Base-by-base conservation (phyloP, 352 stramenopile species). In the Phytophthora quininea region DNA sequence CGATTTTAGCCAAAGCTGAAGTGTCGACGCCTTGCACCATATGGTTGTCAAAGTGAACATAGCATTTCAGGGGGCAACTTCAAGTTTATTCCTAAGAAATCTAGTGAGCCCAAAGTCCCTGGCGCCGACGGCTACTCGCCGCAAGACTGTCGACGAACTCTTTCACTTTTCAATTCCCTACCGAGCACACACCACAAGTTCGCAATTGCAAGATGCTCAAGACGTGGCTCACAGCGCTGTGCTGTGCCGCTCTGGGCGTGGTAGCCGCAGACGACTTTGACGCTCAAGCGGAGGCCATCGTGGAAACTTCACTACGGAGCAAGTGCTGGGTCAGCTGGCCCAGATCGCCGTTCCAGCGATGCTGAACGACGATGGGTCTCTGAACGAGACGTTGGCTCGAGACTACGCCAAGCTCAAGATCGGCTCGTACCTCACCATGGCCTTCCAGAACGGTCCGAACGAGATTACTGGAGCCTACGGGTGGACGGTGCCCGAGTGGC, bases 281-380 rank as follows among this genome's bases (percentile, higher is more conserved):
- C 35, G 35, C 6, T 6, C 35, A 40, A 40, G 35, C 35, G 35
- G 35, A 40, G 35, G 35, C 53, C 29, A 66, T 59, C 29, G 58
- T 66, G 15, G 33, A 45, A 60, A 60, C 19, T 42, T 60, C 6
- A 42, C 54, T 9, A 51, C 40, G 2, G 38, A 60, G 43, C 38
- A 86, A 14, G 73, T 85, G 55, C 55, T 97, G 14, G 87, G 87
- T 2, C 90, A 97, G 62, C 92, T 97, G 81, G 82, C 84, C 7
- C 90, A 97, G 71, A 76, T 97, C 19, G 84, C 92, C 51, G 80
- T 96, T 40, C 77, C 69, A 43, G 69, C 80, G 7, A 67, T 97
- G 5, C 54, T 95, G 27, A 69, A 78, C 32, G 31, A 69, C 3
- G 69, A 92, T 53, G 58, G 64, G 35, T 76, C 68, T 6, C 58